Evolutionary conservation across 306 rosid genomes (phyloP).

Genomic region (Astragalus glycyphyllos): DNA sequence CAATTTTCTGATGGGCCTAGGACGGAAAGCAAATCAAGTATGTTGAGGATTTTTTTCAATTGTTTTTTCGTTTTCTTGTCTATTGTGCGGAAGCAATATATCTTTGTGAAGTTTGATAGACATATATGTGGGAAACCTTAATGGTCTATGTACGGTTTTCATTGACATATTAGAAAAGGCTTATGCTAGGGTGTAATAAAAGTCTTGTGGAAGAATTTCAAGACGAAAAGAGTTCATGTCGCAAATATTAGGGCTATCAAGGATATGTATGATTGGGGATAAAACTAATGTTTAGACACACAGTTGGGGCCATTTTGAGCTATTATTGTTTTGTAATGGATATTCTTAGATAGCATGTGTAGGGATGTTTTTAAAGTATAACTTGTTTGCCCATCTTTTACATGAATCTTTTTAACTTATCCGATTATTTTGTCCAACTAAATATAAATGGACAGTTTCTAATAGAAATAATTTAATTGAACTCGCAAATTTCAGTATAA

Average conservation of each 20-base stretch:
- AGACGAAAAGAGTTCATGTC: neutral
- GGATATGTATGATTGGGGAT: slow-evolving; percentile 4
- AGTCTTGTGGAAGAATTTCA: neutral
- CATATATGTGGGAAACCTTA: slow-evolving; percentile 3
- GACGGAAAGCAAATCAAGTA: slow-evolving; percentile 99
- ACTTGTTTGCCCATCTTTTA: slow-evolving; percentile 37
- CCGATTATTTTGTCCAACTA: slow-evolving; percentile 14
- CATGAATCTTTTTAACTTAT: slow-evolving; percentile 2
- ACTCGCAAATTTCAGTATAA: slow-evolving; percentile 23
- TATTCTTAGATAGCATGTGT: neutral
- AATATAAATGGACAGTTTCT: slow-evolving; percentile 21
- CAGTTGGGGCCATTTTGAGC: slow-evolving; percentile 2
- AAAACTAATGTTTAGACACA: neutral
- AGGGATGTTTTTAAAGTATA: neutral
- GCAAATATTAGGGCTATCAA: neutral
- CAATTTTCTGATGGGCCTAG: slow-evolving; percentile 98
- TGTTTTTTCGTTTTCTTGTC: neutral
- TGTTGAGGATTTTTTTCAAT: slow-evolving; percentile 12
- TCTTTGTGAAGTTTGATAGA: slow-evolving; percentile 25
- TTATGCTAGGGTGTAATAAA: slow-evolving; percentile 12
- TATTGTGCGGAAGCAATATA: slow-evolving; percentile 5
- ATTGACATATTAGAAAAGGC: slow-evolving; percentile 23
- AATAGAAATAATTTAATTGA: slow-evolving; percentile 29
- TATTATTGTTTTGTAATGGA: neutral
- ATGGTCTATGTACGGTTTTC: neutral